Conservation (phyloP, 2,329 filamentous ascomycete genomes). For the Penicillium glabrum region DNA sequence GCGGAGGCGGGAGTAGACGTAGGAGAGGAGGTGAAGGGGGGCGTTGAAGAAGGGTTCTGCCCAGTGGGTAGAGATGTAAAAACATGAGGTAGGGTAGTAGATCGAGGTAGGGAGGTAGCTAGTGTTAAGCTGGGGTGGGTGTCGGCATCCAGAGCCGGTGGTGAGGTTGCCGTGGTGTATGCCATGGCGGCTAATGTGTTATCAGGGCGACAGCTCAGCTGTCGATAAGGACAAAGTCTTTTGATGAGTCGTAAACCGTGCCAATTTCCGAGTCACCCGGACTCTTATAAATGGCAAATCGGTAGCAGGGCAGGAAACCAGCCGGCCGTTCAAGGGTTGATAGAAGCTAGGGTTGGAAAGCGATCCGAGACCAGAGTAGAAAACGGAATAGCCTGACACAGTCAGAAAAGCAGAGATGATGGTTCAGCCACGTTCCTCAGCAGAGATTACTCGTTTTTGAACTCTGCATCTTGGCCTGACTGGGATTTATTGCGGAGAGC, state of each 20-base stretch:
- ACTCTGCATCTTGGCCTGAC: conserved; percentile 46
- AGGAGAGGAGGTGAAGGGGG: conserved; percentile 31
- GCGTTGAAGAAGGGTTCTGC: conserved; percentile 26
- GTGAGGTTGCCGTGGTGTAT: conserved; percentile 36
- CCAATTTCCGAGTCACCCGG: conserved; percentile 41
- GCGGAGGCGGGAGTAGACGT: conserved; percentile 30
- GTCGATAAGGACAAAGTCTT: conserved; percentile 26
- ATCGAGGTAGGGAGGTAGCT: conserved; percentile 30
- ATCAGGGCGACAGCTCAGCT: conserved; percentile 32
- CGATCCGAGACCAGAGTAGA: conserved; percentile 33
- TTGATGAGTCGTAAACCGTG: conserved; percentile 28
- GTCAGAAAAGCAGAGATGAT: conserved; percentile 24
- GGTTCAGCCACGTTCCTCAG: conserved; percentile 41
- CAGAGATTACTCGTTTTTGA: conserved; percentile 40
- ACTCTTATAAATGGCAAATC: conserved; percentile 35
- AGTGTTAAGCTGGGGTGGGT: conserved; percentile 37
- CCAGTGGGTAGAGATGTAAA: conserved; percentile 30
- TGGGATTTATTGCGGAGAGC: conserved; percentile 41
- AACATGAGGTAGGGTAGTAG: conserved; percentile 37
- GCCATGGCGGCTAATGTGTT: conserved; percentile 36
- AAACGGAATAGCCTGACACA: conserved; percentile 32
- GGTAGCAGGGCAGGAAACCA: conserved; percentile 28
- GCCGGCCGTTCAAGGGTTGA: conserved; percentile 29
- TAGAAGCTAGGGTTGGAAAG: conserved; percentile 27
- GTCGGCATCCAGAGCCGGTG: conserved; percentile 39